Conservation (phyloP, 2,329 filamentous ascomycete genomes). For the Cryphonectria naterciae region DNA sequence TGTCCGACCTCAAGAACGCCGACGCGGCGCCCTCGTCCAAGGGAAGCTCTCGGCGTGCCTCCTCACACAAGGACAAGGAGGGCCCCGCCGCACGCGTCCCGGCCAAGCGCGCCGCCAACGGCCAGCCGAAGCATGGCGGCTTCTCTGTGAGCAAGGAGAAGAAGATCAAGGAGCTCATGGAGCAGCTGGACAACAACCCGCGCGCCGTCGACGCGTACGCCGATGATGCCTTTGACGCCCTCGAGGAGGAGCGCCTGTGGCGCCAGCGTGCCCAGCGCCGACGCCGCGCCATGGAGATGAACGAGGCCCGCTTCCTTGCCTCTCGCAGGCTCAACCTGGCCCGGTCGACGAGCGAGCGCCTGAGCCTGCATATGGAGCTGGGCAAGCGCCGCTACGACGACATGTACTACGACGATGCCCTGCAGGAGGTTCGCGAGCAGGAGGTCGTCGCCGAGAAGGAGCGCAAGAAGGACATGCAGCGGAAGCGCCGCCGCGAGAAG, state of each 20-base stretch:
- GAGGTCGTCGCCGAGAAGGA: conserved; percentile 96
- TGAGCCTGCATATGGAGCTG: conserved; percentile 69
- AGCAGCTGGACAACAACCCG: conserved; percentile 44
- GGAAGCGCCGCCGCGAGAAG: conserved; percentile 93
- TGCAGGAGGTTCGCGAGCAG: conserved; percentile 84
- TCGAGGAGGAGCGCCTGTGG: conserved; percentile 51
- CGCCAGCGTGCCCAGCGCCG: conserved; percentile 68
- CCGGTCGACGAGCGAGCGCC: conserved; percentile 61
- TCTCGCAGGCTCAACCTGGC: conserved; percentile 64
- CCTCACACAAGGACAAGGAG: conserved; percentile 49
- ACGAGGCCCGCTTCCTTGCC: conserved; percentile 68
- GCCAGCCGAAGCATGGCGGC: conserved; percentile 53
- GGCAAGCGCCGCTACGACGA: conserved; percentile 79
- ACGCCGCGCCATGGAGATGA: conserved; percentile 64
- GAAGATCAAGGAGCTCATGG: conserved; percentile 70
- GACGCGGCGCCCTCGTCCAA: conserved; percentile 52
- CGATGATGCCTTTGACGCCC: conserved; percentile 49
- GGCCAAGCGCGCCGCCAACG: conserved; percentile 64
- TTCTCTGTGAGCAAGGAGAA: conserved; percentile 65
- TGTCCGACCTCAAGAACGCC: conserved; percentile 55
- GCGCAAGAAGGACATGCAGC: conserved; percentile 99
- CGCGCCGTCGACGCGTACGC: conserved; percentile 48
- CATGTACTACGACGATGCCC: conserved; percentile 77
- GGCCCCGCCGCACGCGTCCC: conserved; percentile 49
- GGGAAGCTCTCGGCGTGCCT: conserved; percentile 52